These are phyloP conservation scores for Paramecium pentaurelia DNA, from an alignment of 73 alveolate genomes.

Conservation along the genomic window DNA sequence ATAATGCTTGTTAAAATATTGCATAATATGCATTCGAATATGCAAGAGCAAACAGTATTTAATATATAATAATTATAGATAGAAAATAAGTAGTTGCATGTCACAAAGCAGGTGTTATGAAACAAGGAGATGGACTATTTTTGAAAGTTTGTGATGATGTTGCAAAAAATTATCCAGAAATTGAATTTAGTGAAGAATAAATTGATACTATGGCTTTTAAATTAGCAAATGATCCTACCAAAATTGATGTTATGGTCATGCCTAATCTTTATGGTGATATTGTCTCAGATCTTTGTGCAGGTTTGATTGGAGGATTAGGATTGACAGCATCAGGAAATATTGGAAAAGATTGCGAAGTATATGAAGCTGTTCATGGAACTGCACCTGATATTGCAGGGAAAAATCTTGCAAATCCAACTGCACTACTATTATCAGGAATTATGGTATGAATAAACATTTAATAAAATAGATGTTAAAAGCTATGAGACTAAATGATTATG, in stretches of 20 bases:
- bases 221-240: conserved; percentile 65
- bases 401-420: conserved; percentile 82
- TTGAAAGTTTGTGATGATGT: conserved; percentile 68
- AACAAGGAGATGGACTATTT: conserved; percentile 78
- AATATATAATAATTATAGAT: background rate
- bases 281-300: conserved; percentile 82
- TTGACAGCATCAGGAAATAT: conserved; percentile 79
- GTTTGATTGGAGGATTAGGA: conserved; percentile 84
- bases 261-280: conserved; percentile 84
- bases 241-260: conserved; percentile 80
- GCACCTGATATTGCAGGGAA: conserved; percentile 87
- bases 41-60: conserved; percentile 62
- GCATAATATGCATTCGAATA: conserved; percentile 78
- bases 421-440: conserved; percentile 67
- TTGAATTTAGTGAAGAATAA: conserved; percentile 66
- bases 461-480: conserved; percentile 67
- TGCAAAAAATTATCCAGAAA: conserved; percentile 68
- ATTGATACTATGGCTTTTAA: conserved; percentile 70
- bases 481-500: conserved; percentile 64
- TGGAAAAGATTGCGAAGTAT: conserved; percentile 73
- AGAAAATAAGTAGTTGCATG: conserved; percentile 71
- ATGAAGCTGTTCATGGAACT: conserved; percentile 84
- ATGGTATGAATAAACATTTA: conserved; percentile 38
- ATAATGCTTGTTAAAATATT: conserved; percentile 69
- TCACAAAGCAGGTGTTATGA: conserved; percentile 84